phyloP scores from a whole-genome alignment of 768 basidiomycete genomes.

The Lyophyllum shimeji region DNA sequence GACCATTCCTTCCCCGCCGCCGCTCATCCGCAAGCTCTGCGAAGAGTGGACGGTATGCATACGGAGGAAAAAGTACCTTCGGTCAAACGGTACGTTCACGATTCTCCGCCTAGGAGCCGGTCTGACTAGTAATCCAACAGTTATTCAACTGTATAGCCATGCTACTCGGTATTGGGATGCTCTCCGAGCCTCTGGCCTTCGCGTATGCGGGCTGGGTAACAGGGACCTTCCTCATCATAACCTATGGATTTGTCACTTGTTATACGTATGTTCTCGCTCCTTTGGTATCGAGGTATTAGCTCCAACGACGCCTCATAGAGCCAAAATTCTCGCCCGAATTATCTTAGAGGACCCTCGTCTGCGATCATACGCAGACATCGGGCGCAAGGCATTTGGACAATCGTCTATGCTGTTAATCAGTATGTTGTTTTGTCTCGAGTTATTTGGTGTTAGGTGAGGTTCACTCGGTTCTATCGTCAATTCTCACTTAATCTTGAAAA shows the following conservation, averaged over 20 bases:
- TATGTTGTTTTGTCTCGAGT: conserved; percentile 79
- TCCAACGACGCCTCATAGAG: conserved; percentile 41
- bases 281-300: background rate
- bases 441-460: conserved; percentile 77
- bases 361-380: conserved; percentile 88
- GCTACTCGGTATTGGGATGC: conserved; percentile 83
- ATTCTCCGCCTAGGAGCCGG: background rate
- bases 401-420: conserved; percentile 65
- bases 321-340: conserved; percentile 80
- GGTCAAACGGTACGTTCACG: conserved; percentile 60
- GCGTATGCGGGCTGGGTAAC: conserved; percentile 87
- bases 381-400: conserved; percentile 83
- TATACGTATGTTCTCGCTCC: conserved; percentile 67
- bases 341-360: conserved; percentile 69
- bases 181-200: conserved; percentile 89
- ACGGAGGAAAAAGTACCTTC: conserved; percentile 64
- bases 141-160: conserved; percentile 90
- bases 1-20: conserved; percentile 12
- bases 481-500: background rate
- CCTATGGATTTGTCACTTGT: conserved; percentile 80
- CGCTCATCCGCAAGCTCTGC: conserved; percentile 33
- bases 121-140: conserved; percentile 34
- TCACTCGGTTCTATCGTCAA: background rate
- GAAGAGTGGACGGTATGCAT: conserved; percentile 28
- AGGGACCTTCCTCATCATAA: conserved; percentile 71